phyloP scores from a whole-genome alignment of 352 stramenopile genomes.

The Phytopythium ostracodes region DNA sequence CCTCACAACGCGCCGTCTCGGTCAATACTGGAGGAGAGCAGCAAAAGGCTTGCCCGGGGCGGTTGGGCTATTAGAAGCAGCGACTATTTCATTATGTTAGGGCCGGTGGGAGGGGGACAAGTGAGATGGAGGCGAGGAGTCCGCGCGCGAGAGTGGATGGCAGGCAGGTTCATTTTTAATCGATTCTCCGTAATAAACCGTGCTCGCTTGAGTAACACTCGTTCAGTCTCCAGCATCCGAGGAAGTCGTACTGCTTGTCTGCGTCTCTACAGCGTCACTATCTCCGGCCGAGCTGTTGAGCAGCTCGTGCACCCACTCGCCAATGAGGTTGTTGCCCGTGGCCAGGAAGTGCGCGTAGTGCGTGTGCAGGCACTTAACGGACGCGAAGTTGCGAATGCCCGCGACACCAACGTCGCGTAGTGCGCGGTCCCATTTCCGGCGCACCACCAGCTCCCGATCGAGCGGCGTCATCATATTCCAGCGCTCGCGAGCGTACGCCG shows the following conservation, averaged over 20 bases:
- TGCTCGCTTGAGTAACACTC: background rate
- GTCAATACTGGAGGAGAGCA: background rate
- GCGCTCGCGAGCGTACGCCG: conserved; percentile 40
- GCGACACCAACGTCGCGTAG: conserved; percentile 53
- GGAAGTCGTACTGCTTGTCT: conserved; percentile 7
- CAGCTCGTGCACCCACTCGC: conserved; percentile 61
- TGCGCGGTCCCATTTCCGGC: conserved; percentile 33
- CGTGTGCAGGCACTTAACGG: conserved; percentile 71
- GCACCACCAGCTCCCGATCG: conserved; percentile 35
- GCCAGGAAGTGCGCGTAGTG: conserved; percentile 68
- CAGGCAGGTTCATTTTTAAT: background rate
- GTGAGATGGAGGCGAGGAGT: background rate
- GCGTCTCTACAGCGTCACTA: conserved; percentile 8
- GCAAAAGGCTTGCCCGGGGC: background rate
- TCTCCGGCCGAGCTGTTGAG: conserved; percentile 19
- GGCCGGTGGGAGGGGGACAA: conserved; percentile 8
- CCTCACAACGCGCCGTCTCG: background rate
- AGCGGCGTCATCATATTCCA: conserved; percentile 41
- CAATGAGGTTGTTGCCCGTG: conserved; percentile 49
- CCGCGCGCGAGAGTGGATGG: conserved; percentile 9
- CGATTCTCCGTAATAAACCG: background rate
- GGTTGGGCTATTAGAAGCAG: background rate
- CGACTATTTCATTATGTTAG: background rate
- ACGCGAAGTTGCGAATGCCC: conserved; percentile 49
- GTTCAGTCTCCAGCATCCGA: conserved; percentile 4